Evolutionary conservation across 495 filamentous ascomycete genomes (phyloP).

Genomic region (Hypoxylon cercidicola): DNA sequence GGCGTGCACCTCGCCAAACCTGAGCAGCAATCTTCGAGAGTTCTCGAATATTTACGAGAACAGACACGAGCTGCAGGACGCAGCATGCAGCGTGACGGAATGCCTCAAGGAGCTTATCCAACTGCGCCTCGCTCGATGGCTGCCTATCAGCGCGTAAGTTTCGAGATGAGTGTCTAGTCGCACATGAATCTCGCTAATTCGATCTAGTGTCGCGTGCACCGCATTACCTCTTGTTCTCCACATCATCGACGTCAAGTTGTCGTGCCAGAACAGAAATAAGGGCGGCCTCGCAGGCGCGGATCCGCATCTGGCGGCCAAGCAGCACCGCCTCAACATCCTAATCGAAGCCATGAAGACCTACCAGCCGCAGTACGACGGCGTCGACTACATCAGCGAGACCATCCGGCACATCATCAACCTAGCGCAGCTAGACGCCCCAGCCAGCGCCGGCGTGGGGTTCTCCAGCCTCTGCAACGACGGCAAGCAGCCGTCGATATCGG

Average conservation of each 20-base stretch:
- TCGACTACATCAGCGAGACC: constrained; percentile 49
- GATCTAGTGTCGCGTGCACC: constrained; percentile 43
- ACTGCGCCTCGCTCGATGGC: constrained; percentile 45
- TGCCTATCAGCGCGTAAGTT: constrained; percentile 49
- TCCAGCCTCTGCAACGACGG: constrained; percentile 17
- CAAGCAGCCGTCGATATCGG: constrained; percentile 40
- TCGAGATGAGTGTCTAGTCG: background rate
- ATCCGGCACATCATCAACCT: constrained; percentile 50
- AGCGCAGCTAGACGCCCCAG: constrained; percentile 42
- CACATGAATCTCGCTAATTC: constrained; percentile 8
- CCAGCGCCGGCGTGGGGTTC: constrained; percentile 18
- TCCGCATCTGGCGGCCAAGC: constrained; percentile 41
- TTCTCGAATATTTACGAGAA: constrained; percentile 49
- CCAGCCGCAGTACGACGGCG: constrained; percentile 49
- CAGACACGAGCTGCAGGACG: constrained; percentile 48
- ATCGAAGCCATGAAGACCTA: constrained; percentile 52
- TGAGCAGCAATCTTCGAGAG: constrained; percentile 34
- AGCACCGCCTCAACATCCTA: constrained; percentile 50
- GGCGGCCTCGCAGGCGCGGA: constrained; percentile 18
- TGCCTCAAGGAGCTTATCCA: constrained; percentile 49
- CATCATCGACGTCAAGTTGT: constrained; percentile 50
- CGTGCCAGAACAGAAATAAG: constrained; percentile 40
- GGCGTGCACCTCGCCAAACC: constrained; percentile 40
- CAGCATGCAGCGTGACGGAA: constrained; percentile 48
- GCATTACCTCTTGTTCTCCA: constrained; percentile 48